phyloP scores from a whole-genome alignment of 768 basidiomycete genomes.

The Russula ochroleuca region DNA sequence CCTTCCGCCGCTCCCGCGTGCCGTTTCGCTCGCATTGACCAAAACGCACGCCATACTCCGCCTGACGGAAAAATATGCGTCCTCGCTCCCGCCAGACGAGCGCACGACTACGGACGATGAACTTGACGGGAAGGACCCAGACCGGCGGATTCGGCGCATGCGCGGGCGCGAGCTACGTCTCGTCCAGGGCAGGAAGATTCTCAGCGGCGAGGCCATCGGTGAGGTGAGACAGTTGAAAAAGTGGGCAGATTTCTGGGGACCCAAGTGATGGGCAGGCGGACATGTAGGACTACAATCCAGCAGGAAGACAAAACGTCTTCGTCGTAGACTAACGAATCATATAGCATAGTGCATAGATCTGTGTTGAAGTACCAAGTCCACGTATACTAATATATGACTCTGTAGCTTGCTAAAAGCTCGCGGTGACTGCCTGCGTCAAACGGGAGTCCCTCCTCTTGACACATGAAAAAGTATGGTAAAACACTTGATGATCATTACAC shows the following conservation, averaged over 20 bases:
- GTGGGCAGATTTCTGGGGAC: slow-evolving; percentile 20
- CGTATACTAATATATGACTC: neutral
- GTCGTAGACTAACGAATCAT: neutral
- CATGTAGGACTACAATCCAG: neutral
- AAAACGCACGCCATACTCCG: slow-evolving; percentile 71
- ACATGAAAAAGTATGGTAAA: neutral
- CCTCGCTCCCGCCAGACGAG: slow-evolving; percentile 55
- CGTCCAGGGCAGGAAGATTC: slow-evolving; percentile 69
- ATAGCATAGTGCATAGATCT: neutral
- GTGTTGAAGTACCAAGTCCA: neutral
- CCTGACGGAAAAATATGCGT: slow-evolving; percentile 55
- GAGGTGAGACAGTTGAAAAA: slow-evolving; percentile 3
- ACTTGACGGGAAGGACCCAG: slow-evolving; percentile 57
- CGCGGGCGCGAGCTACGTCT: slow-evolving; percentile 80
- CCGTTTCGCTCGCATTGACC: slow-evolving; percentile 62
- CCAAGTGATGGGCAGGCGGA: neutral
- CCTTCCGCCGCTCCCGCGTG: slow-evolving; percentile 49
- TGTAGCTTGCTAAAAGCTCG: neutral
- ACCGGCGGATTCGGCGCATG: slow-evolving; percentile 70
- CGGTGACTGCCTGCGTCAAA: neutral
- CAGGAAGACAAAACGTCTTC: neutral
- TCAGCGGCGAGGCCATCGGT: slow-evolving; percentile 33
- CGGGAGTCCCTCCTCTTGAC: neutral
- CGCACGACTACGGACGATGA: slow-evolving; percentile 71
- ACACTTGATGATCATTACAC: slow-evolving; percentile 20